Evolutionary conservation across 2,329 filamentous ascomycete species (phyloP), one percentile per base, ranked within the genome.

Genomic region (Fusarium brachygibbosum): DNA sequence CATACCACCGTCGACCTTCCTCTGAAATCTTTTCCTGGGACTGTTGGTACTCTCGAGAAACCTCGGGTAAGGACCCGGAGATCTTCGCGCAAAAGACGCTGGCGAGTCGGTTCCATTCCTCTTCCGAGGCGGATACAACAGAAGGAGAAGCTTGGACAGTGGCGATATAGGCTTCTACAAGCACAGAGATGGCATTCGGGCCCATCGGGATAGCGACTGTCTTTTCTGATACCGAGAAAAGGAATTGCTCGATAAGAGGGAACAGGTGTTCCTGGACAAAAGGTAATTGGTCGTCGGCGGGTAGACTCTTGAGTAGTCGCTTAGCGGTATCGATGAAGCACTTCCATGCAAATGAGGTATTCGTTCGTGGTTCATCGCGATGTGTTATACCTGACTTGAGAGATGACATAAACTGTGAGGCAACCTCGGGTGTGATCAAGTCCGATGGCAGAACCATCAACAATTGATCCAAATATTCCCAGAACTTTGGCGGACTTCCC

Each of bases 11-110:
- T 45, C 84, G 82, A 0, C 90, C 90, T 72, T 91, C 87, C 9
- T 89, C 84, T 12, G 88, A 87, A 28, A 97, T 84, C 40, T 83
- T 82, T 51, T 88, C 85, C 76, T 97, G 93, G 0, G 93, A 97
- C 41, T 85, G 84, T 28, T 87, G 85, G 70, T 92, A 92, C 19
- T 93, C 91, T 66, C 91, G 91, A 0, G 93, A 94, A 58, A 95
- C 89, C 75, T 95, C 93, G 1, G 94, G 93, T 7, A 93, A 85
- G 0, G 93, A 97, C 8, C 88, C 87, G 55, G 89, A 90, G 58
- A 97, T 89, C 37, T 87, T 85, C 32, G 88, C 83, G 28, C 90
- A 82, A n/a, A 97, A 80, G 0, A 84, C 77, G 2, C 86, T 81
- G 0, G 88, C 86, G n/a, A 93, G 79, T 3, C 82, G 82, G 4